These are phyloP conservation scores for Diaporthe amygdali DNA, from an alignment of 2,329 filamentous ascomycete species.

Conservation along the genomic window DNA sequence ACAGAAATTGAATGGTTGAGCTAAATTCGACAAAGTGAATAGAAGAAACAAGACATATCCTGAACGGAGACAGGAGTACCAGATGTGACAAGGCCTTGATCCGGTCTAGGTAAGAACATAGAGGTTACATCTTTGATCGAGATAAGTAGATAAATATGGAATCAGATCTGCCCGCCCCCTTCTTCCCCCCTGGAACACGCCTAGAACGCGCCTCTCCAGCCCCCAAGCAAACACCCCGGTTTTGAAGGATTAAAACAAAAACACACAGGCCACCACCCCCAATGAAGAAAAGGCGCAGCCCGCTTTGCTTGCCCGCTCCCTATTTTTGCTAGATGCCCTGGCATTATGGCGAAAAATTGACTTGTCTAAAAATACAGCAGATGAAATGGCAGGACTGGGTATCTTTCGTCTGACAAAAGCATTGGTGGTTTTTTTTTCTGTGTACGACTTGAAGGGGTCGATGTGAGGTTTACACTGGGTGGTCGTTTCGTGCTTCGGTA, in stretches of 20 bases:
- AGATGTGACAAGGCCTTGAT: neutral
- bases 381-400: slow-evolving; percentile 14
- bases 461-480: neutral
- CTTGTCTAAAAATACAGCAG: slow-evolving; percentile 14
- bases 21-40: slow-evolving; percentile 1
- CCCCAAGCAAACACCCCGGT: neutral
- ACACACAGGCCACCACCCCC: neutral
- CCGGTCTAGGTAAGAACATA: slow-evolving; percentile 8
- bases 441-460: neutral
- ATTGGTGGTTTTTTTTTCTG: neutral
- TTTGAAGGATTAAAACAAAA: slow-evolving; percentile 1
- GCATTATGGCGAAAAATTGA: neutral
- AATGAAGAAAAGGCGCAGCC: neutral
- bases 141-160: neutral
- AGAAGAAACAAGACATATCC: neutral
- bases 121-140: neutral
- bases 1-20: neutral
- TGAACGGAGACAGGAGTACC: neutral
- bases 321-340: slow-evolving; percentile 1
- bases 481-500: slow-evolving; percentile 13
- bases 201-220: neutral
- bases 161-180: neutral
- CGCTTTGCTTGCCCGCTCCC: neutral
- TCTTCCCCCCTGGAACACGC: neutral
- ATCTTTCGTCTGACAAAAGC: slow-evolving; percentile 17